Percentiles rank a stretch among this genome's conserved stretches.
Conservation (phyloP, 768 basidiomycete species). For the Neoboletus brunneissimus region DNA sequence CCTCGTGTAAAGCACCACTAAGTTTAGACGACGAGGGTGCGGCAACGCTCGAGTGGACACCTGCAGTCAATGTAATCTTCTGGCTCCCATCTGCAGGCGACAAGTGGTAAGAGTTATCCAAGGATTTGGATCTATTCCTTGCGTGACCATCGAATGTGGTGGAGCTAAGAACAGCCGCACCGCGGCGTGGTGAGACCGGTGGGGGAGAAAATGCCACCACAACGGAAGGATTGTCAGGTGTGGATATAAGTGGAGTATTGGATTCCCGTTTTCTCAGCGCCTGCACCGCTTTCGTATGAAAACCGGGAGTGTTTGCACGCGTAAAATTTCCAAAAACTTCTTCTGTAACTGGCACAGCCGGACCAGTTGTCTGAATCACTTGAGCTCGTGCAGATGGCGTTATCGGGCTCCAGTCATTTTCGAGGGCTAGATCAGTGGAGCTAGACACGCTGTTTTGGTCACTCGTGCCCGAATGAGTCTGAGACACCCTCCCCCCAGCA, state of each 20-base stretch:
- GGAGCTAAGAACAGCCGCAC: conserved; percentile 2
- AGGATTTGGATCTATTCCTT: not conserved
- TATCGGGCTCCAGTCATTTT: not conserved
- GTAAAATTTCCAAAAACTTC: not conserved
- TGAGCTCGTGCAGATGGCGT: not conserved
- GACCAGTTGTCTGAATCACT: not conserved
- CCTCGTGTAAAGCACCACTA: not conserved
- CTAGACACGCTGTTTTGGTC: conserved; percentile 4
- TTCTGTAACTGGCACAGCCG: conserved; percentile 3
- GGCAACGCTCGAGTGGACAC: not conserved
- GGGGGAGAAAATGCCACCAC: not conserved
- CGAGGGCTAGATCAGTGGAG: conserved; percentile 11
- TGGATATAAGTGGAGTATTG: not conserved
- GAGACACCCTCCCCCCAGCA: not conserved
- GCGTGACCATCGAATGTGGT: conserved; percentile 10
- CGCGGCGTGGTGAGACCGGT: not conserved
- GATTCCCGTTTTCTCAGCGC: not conserved
- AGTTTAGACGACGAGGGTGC: not conserved
- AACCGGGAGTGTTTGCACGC: not conserved
- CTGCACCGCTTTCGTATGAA: not conserved
- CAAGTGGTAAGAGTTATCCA: not conserved
- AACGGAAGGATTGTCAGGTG: not conserved
- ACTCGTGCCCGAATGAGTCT: not conserved
- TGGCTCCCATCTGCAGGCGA: not conserved
- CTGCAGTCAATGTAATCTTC: not conserved